phyloP scores from a whole-genome alignment of 163 green algal species.

The Coccomyxa subellipsoidea region DNA sequence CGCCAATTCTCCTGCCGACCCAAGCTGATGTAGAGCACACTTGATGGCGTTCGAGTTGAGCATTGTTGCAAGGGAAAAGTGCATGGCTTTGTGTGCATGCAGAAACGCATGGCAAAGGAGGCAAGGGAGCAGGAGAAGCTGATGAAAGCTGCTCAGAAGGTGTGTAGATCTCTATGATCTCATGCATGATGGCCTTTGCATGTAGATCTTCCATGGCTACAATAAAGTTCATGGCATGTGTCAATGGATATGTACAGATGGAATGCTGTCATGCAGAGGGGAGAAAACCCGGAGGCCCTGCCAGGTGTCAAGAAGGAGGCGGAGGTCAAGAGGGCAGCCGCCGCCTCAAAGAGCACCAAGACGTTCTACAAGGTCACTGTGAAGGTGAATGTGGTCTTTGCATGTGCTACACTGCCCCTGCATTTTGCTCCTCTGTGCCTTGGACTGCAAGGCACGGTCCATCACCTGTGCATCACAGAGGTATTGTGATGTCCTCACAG shows the following conservation, averaged over 20 bases:
- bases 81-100: too few species aligned
- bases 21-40: not conserved
- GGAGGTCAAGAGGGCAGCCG: slow-evolving; percentile 39
- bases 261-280: too few species aligned
- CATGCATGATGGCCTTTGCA: too few species aligned
- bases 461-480: too few species aligned
- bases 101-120: slow-evolving; percentile 82
- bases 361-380: slow-evolving; percentile 81
- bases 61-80: not conserved
- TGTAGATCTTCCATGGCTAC: not conserved
- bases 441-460: too few species aligned
- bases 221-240: not conserved
- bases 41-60: not conserved
- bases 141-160: slow-evolving; percentile 70
- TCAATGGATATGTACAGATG: too few species aligned
- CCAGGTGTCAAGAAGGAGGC: slow-evolving; percentile 57
- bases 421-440: not conserved
- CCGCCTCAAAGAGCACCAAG: slow-evolving; percentile 34
- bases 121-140: slow-evolving; percentile 70
- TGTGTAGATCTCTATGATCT: too few species aligned
- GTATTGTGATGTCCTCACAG: slow-evolving; percentile 36
- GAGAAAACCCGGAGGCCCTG: slow-evolving; percentile 41
- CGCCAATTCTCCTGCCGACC: not conserved
- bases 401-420: not conserved
- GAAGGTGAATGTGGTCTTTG: slow-evolving; percentile 42